Evolutionary conservation across 2,329 filamentous ascomycete species (phyloP), one percentile per base, ranked within the genome.

Genomic region (Verticillium tricorpus): DNA sequence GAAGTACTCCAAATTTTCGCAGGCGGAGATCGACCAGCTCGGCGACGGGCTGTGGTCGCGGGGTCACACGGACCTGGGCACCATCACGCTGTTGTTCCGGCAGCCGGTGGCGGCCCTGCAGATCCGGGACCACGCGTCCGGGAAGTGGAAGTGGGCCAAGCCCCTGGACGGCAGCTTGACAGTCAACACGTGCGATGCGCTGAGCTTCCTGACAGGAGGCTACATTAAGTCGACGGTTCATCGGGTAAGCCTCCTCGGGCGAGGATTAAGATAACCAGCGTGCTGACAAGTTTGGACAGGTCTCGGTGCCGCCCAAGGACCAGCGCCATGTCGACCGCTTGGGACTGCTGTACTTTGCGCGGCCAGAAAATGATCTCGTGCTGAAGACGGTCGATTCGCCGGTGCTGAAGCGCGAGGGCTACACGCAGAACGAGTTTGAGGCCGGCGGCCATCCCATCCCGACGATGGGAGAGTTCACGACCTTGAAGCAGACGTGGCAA

Each of bases 41-140:
- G 77, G 77, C 0, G 71, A 74, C 25, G 70, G 69, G 0, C 72
- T 83, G 0, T 80, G 80, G 63, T 73, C 75, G 0, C 72, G 73
- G 0, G 83, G 83, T 0, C 83, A 86, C 65, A 86, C 83, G 0
- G 84, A 87, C 64, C 71, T 86, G 0, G 83, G 83, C 0, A 81
- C 80, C 0, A 73, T 85, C 0, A 86, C 84, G 0, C 72, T 86
- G 2, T 75, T 86, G 0, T 86, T 87, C 73, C 76, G 83, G 0
- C 84, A 86, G 63, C 84, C 84, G 0, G 80, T 86, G 1, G 82
- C 83, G 0, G 83, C 79, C 0, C 74, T 86, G 1, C 84, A 87
- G 65, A 82, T 86, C 56, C 69, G 67, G 28, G 78, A 81, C n/a
- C 76, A 77, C 15, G 72, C 76, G 0, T 73, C 77, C 0, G 76